Base-by-base conservation (phyloP, 1,139 yeast genomes). In the Saccharomyces hybrid region DNA sequence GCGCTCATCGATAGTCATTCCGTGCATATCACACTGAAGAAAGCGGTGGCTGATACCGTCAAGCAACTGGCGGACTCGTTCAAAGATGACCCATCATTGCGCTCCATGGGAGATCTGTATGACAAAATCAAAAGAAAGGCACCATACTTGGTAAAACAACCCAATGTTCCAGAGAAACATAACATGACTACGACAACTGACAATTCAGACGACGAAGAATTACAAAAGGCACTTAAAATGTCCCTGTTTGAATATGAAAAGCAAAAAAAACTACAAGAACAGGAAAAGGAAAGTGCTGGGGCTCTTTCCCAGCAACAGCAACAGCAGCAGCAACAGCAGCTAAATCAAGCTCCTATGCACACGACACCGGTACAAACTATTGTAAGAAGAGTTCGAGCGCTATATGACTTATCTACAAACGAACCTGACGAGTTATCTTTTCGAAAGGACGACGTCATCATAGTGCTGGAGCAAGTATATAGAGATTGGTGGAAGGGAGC, bases 401-500 rank as follows among this genome's bases (percentile, higher is more conserved):
- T 93, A 52, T 93, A 88, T 65, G 97, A 90, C 67, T 76, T 91
- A 50, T 75, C 80, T 20, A 81, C 95, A 1, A 78, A 81, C 51
- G 91, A 84, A 62, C 81, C 81, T 2, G 90, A 84, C 59, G 90
- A 86, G 57, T 72, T 86, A 28, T 82, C 89, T 0, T 86, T 86
- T 67, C 76, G 81, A 50, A 84, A 83, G 62, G 91, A 89, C 25
- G 95, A 86, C 66, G 75, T 84, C 2, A 91, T 93, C 51, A 85
- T 86, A 0, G 96, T 93, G 1, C 78, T 91, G 50, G 98, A 90
- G 64, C 80, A 88, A 16, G 96, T 88, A 5, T 90, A 89, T 70
- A 79, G 89, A 58, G 98, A 93, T 68, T 93, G 99, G 99, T 88
- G 97, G 87, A 79, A 89, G 62, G 99, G 99, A 5, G 82, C 93